Base-by-base conservation (phyloP, 1,284 basidiomycete genomes). In the Puccinia sorghi region DNA sequence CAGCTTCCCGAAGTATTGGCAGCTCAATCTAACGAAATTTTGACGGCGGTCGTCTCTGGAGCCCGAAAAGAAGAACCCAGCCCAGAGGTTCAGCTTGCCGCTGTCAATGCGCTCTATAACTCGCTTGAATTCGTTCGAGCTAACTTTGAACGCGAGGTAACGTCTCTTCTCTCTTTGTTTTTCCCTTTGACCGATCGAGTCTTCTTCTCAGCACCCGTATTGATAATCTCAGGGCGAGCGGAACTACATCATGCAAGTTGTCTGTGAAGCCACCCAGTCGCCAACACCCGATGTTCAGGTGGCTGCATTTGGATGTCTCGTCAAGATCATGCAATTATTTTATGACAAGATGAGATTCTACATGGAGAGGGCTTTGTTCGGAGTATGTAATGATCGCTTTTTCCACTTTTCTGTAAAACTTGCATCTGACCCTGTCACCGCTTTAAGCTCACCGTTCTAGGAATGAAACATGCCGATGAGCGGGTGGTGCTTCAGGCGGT, bases 201-300 rank as follows among this genome's bases (percentile, higher is more conserved):
- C 75, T 22, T 12, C 0, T 11, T 15, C 46, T 64, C 8, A 69
- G 8, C 64, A 72, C 25, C 20, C 32, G 32, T 67, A 81, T 22
- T 80, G 22, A 20, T 25, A 11, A 25, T 27, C 15, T 37, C 82
- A 95, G 93, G 96, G 97, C 80, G 96, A 99, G 86, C 90, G 96
- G 74, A 99, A 98, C 86, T 99, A 97, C 87, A 99, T 99, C 86
- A 99, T 99, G 97, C 97, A 99, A 87, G 94, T 99, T 71, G 93
- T 99, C 37, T 99, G 96, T 84, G 97, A 99, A 85, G 97, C 96
- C 0, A 99, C 97, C 0, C 97, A 99, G 86, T 94, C 90, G 82
- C 81, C 88, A 1, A 86, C 90, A 5, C 89, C 91, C 20, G 85
- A 89, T 61, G 94, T 98, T 72, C 94, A 97, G 87, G 91, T 95